Evolutionary conservation across 495 filamentous ascomycete genomes (phyloP), one percentile per base, ranked within the genome.

Genomic region (Xylaria flabelliformis): DNA sequence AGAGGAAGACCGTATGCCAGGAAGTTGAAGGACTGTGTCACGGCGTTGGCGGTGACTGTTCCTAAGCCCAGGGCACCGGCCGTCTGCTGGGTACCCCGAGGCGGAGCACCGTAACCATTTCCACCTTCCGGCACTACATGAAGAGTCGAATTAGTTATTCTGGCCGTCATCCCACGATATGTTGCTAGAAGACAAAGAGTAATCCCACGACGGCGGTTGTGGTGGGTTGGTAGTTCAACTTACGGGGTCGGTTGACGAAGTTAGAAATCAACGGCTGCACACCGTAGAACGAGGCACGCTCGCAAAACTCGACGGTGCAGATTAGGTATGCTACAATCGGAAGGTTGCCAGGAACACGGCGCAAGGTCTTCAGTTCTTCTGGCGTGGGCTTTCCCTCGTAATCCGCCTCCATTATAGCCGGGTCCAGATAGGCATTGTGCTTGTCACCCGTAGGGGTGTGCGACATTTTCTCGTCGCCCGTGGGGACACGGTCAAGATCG

Each of bases 41-140:
- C 79, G 26, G 86, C 89, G n/a, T 88, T 88, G 58, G 87, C 83
- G 19, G 85, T 86, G 66, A 89, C 86, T 0, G 88, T 85, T 55
- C 91, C 89, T 82, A 90, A 82, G 4, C 87, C 87, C 34, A 91
- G 74, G 9, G 89, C 89, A 72, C 89, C 89, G 32, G 83, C 85
- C 0, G 89, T 90, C 70, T 87, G 72, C 77, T 91, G 84, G 4
- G 80, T 82, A 0, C 84, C 87, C 48, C 59, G 36, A 2, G 88
- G 83, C 44, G 89, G 88, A 0, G 89, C 88, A 72, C 90, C 90
- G 29, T 81, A 86, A 46, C 90, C 90, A 76, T 91, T 90, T 41
- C 90, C 90, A 70, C 84, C 87, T n/a, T 73, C 70, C 3, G 88
- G 88, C 13, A 89, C 71, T 73, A 34, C 9, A 21, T 8, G 42